Conservation (phyloP, 805 yeast genomes). For the Saitoella complicata region DNA sequence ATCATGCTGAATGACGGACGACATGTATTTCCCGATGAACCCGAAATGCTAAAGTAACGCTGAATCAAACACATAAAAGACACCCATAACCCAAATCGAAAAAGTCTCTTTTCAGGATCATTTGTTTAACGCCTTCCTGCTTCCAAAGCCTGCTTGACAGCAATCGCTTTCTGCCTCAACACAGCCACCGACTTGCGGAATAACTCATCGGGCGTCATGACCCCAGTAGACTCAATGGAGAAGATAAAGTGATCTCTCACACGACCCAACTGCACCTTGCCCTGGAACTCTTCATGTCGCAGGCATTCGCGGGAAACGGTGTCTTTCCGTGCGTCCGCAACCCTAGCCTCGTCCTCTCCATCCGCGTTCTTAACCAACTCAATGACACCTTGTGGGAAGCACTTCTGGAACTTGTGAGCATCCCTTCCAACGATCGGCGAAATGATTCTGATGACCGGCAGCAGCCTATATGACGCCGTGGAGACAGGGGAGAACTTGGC, state of each 20-base stretch:
- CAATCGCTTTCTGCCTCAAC: slow-evolving; percentile 47
- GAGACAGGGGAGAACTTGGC: slow-evolving; percentile 96
- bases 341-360: slow-evolving; percentile 45
- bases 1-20: no score
- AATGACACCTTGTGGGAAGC: slow-evolving; percentile 89
- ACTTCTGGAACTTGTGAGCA: slow-evolving; percentile 66
- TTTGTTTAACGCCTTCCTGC: neutral
- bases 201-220: slow-evolving; percentile 93
- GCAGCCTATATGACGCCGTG: slow-evolving; percentile 84
- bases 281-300: slow-evolving; percentile 80
- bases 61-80: no score
- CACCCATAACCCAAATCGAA: no score
- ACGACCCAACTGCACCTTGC: slow-evolving; percentile 82
- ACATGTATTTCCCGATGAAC: no score
- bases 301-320: slow-evolving; percentile 94
- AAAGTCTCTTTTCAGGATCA: no score
- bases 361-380: slow-evolving; percentile 36
- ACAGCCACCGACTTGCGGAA: slow-evolving; percentile 80
- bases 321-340: slow-evolving; percentile 81
- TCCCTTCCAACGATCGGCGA: slow-evolving; percentile 57
- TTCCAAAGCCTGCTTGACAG: neutral
- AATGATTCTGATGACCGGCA: slow-evolving; percentile 70
- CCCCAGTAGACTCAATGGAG: slow-evolving; percentile 89
- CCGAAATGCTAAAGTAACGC: no score
- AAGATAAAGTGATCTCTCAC: slow-evolving; percentile 83